Conservation (phyloP, 129 eudicot genomes). For the Lonicera japonica region DNA sequence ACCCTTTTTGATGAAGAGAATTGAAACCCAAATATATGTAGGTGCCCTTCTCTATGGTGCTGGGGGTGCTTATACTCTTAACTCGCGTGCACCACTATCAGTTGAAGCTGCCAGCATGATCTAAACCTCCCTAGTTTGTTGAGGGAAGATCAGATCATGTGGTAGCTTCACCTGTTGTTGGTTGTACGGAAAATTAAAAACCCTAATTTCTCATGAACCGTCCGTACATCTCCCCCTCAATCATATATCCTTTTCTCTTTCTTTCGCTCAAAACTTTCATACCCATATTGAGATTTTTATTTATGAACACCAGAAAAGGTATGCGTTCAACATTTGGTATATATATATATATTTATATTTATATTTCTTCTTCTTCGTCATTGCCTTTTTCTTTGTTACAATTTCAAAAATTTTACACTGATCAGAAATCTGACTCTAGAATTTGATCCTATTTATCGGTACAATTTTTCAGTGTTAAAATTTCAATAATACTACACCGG, state of each 20-base stretch:
- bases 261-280: not conserved
- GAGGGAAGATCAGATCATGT: slow-evolving; percentile 41
- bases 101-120: slow-evolving; percentile 61
- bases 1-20: slow-evolving; percentile 4
- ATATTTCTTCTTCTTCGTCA: not conserved
- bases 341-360: no score
- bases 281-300: not conserved
- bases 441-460: no score
- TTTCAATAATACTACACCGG: no score
- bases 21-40: not conserved
- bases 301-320: no score
- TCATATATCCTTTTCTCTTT: no score
- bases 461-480: no score
- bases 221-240: not conserved
- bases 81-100: slow-evolving; percentile 24
- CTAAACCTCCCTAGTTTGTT: slow-evolving; percentile 24
- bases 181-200: slow-evolving; percentile 9
- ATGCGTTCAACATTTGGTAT: not conserved
- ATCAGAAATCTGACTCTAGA: no score
- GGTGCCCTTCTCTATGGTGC: slow-evolving; percentile 1
- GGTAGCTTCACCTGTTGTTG: slow-evolving; percentile 43
- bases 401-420: not conserved
- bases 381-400: not conserved
- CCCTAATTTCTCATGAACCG: slow-evolving; percentile 14
- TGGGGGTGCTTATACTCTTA: not conserved